phyloP scores from a whole-genome alignment of 306 rosid species.

The Castanea sativa region DNA sequence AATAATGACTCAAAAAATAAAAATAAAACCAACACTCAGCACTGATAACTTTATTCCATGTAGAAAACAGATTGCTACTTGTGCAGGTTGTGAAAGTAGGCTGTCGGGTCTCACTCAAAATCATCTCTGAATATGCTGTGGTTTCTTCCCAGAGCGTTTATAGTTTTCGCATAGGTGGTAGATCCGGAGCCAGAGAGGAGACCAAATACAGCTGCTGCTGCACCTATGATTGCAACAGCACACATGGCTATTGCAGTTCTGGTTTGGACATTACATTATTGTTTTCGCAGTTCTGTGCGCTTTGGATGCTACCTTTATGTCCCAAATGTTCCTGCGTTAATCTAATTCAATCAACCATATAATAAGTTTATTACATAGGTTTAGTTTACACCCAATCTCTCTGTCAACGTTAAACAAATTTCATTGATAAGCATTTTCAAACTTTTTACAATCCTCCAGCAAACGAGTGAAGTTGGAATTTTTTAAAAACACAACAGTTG shows the following conservation, averaged over 20 bases:
- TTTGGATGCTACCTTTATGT: neutral
- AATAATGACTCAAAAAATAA: too few relatives aligned
- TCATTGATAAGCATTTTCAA: too few relatives aligned
- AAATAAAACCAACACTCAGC: too few relatives aligned
- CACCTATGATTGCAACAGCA: neutral
- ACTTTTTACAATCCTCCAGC: too few relatives aligned
- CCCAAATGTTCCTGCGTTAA: neutral
- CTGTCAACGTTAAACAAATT: too few relatives aligned
- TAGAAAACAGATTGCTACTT: neutral
- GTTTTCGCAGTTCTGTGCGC: neutral
- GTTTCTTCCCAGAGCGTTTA: conserved; percentile 30
- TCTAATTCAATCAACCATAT: too few relatives aligned
- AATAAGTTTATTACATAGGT: too few relatives aligned
- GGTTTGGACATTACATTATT: too few relatives aligned
- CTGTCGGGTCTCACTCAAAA: conserved; percentile 21
- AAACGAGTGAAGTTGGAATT: too few relatives aligned
- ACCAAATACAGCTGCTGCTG: neutral
- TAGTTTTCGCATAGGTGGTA: neutral
- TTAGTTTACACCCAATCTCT: too few relatives aligned
- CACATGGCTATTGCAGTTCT: neutral
- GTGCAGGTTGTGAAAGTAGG: conserved; percentile 25
- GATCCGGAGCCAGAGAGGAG: too few relatives aligned
- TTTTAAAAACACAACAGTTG: neutral
- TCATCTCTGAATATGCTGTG: neutral
- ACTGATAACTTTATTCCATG: neutral